phyloP scores from a whole-genome alignment of 768 basidiomycete species.

The Neoboletus brunneissimus region DNA sequence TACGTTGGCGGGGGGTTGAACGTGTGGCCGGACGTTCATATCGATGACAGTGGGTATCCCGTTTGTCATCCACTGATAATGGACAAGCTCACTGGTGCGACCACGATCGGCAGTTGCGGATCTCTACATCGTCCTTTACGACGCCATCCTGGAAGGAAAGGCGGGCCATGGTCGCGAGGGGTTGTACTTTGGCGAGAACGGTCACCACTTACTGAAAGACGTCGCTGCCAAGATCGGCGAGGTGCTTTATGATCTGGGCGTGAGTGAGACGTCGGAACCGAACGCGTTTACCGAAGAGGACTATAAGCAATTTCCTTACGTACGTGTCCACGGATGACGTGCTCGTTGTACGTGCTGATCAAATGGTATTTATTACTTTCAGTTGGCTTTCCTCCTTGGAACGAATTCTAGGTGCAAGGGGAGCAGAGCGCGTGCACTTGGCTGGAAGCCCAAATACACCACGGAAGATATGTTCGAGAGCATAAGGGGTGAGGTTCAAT shows the following conservation, averaged over 20 bases:
- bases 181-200: constrained; percentile 52
- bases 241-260: constrained; percentile 19
- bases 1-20: constrained; percentile 59
- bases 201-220: constrained; percentile 46
- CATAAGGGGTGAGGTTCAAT: constrained; percentile 21
- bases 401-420: constrained; percentile 20
- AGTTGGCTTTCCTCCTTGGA: constrained; percentile 21
- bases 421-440: constrained; percentile 20
- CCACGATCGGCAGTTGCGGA: constrained; percentile 23
- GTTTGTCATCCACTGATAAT: not conserved
- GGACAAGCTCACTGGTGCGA: not conserved
- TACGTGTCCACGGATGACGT: constrained; percentile 1
- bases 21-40: constrained; percentile 58
- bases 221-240: constrained; percentile 43
- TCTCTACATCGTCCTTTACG: constrained; percentile 46
- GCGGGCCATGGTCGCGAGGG: constrained; percentile 40
- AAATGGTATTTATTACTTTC: not conserved
- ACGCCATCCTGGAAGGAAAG: constrained; percentile 30
- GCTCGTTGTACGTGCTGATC: not conserved
- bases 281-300: constrained; percentile 39
- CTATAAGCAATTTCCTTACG: not conserved
- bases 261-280: constrained; percentile 31
- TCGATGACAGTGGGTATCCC: constrained; percentile 40
- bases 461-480: constrained; percentile 21
- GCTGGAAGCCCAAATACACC: constrained; percentile 35